A percentile compares a stretch with the other conserved stretches of the same genome.
Evolutionary conservation across 257 asterid species (phyloP).

Genomic region (Salvia miltiorrhiza): DNA sequence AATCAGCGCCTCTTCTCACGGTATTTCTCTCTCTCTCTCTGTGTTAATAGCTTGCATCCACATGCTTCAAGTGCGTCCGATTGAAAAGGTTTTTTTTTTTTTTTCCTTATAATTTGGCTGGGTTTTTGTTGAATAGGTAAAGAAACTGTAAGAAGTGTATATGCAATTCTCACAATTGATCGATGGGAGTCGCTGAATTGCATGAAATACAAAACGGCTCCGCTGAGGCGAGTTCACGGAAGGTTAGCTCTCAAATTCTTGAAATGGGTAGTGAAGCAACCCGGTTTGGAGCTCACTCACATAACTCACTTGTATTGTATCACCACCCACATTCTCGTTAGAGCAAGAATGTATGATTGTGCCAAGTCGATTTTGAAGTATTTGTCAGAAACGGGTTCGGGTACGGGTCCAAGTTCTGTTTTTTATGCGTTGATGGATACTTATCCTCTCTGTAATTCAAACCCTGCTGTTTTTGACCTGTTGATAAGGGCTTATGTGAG

Average conservation of each 20-base stretch:
- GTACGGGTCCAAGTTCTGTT: conserved; percentile 47
- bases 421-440: conserved; percentile 71
- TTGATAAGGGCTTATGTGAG: conserved; percentile 67
- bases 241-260: conserved; percentile 81
- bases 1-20: conserved; percentile 26
- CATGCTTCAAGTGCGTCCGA: neutral
- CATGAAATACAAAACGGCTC: conserved; percentile 66
- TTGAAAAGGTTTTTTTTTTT: neutral
- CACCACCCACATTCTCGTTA: conserved; percentile 73
- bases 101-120: neutral
- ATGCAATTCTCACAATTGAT: conserved; percentile 61
- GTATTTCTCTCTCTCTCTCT: conserved; percentile 30
- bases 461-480: conserved; percentile 88
- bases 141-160: conserved; percentile 57
- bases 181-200: conserved; percentile 90
- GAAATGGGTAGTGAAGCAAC: conserved; percentile 75
- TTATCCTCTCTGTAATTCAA: conserved; percentile 73
- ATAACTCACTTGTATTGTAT: conserved; percentile 67
- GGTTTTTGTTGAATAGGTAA: conserved; percentile 37
- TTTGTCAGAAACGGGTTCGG: conserved; percentile 42
- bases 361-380: conserved; percentile 52
- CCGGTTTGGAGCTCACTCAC: conserved; percentile 65
- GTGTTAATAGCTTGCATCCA: neutral
- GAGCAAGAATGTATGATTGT: conserved; percentile 79
- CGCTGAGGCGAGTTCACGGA: conserved; percentile 79